These are phyloP conservation scores for Neckera pumila DNA, from an alignment of 225 moss, liverwort and hornwort species.

Conservation along the genomic window DNA sequence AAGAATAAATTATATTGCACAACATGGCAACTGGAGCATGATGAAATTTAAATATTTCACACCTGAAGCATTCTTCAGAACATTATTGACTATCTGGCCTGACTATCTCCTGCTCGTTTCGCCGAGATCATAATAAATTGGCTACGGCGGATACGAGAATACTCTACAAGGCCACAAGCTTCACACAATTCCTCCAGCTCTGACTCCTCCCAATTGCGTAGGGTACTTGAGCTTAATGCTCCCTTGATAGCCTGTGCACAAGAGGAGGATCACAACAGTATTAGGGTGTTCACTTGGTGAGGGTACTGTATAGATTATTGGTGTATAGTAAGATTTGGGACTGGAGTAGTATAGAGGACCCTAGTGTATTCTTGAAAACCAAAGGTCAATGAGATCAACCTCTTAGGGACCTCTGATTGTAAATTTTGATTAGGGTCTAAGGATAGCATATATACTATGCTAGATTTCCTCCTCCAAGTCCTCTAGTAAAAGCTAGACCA, in stretches of 20 bases:
- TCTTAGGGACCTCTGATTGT: neutral
- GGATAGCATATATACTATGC: neutral
- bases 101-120: slow-evolving; percentile 2
- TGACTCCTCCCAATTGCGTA: slow-evolving; percentile 36
- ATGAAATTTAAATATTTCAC: neutral
- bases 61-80: neutral
- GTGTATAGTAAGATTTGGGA: neutral
- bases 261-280: neutral
- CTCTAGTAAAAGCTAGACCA: neutral
- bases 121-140: slow-evolving; percentile 49
- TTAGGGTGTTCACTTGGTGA: neutral
- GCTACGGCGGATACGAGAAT: slow-evolving; percentile 12
- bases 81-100: neutral
- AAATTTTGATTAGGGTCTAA: neutral
- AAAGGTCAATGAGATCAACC: neutral
- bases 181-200: slow-evolving; percentile 44
- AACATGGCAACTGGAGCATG: neutral
- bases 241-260: slow-evolving; percentile 14
- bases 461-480: neutral
- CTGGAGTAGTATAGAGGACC: neutral
- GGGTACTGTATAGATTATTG: neutral
- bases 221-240: slow-evolving; percentile 3
- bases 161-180: slow-evolving; percentile 41
- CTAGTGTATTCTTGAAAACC: neutral
- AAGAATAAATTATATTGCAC: neutral